phyloP scores from a whole-genome alignment of 179 eudicot genomes.

The Beta macrorhiza region DNA sequence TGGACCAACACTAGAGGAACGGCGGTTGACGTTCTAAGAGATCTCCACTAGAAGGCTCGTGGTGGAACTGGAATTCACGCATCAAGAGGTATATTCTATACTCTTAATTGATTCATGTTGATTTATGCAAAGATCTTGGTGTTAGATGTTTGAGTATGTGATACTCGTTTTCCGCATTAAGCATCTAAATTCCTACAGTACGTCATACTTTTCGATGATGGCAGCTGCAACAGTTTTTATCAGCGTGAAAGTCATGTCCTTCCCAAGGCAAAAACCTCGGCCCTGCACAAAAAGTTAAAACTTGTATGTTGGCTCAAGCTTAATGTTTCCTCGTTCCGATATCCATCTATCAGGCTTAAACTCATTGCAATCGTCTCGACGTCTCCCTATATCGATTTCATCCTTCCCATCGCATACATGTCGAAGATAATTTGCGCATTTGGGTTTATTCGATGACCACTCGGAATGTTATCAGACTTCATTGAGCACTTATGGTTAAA shows the following conservation, averaged over 20 bases:
- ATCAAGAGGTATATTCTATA: too few relatives aligned
- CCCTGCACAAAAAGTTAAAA: neutral
- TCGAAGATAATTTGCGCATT: constrained; percentile 29
- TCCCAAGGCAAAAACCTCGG: neutral
- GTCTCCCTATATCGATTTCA: neutral
- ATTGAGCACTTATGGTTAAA: constrained; percentile 33
- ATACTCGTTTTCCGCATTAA: too few relatives aligned
- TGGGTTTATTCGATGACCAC: constrained; percentile 34
- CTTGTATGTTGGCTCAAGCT: neutral
- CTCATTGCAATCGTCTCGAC: constrained; percentile 1
- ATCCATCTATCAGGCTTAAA: constrained; percentile 10
- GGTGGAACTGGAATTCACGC: too few relatives aligned
- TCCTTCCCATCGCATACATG: constrained; percentile 31
- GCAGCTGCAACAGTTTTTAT: neutral
- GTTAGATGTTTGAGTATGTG: too few relatives aligned
- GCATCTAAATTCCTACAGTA: too few relatives aligned
- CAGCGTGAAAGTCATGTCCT: neutral
- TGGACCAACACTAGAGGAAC: too few relatives aligned
- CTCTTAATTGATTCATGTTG: too few relatives aligned
- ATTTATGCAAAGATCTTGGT: too few relatives aligned
- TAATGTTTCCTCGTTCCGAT: neutral
- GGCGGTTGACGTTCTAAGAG: too few relatives aligned
- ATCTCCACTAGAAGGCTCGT: too few relatives aligned
- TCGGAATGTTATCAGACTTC: constrained; percentile 36
- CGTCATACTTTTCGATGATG: neutral